Evolutionary conservation across 805 yeast species (phyloP).

Genomic region (Kluyveromyces dobzhanskii): DNA sequence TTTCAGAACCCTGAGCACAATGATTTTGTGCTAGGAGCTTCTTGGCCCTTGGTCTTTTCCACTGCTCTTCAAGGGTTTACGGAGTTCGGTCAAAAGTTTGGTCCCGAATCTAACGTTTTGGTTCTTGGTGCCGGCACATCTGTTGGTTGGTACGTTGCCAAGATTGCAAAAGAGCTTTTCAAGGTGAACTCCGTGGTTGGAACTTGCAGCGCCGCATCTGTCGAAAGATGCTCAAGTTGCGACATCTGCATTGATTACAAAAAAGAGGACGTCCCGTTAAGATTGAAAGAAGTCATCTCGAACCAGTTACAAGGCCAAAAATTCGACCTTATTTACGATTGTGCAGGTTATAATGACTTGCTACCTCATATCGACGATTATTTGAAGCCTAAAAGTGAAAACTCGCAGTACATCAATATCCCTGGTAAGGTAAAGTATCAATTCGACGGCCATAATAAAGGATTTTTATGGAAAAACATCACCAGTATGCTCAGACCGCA

Average conservation of each 20-base stretch:
- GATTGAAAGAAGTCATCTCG: slow-evolving; percentile 26
- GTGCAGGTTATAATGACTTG: slow-evolving; percentile 51
- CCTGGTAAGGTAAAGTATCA: slow-evolving; percentile 43
- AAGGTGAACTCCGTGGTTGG: slow-evolving; percentile 46
- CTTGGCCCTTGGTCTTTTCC: slow-evolving; percentile 54
- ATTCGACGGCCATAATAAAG: no score
- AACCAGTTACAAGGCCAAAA: slow-evolving; percentile 30
- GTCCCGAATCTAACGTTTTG: slow-evolving; percentile 41
- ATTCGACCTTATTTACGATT: slow-evolving; percentile 58
- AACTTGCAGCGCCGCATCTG: slow-evolving; percentile 45
- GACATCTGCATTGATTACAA: slow-evolving; percentile 50
- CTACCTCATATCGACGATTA: slow-evolving; percentile 34
- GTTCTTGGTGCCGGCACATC: slow-evolving; percentile 70
- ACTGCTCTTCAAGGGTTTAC: slow-evolving; percentile 45
- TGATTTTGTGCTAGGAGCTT: slow-evolving; percentile 32
- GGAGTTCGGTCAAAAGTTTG: slow-evolving; percentile 29
- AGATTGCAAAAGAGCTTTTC: slow-evolving; percentile 43
- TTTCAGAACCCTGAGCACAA: slow-evolving; percentile 9
- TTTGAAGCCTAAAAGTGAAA: slow-evolving; percentile 39
- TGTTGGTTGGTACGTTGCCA: slow-evolving; percentile 51
- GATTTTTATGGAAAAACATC: no score
- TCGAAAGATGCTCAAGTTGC: slow-evolving; percentile 48
- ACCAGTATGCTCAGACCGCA: not conserved
- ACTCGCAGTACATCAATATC: slow-evolving; percentile 44
- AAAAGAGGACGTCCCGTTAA: slow-evolving; percentile 32